Evolutionary conservation across 177 flowering plant species (phyloP).

Genomic region (Vitis hybrid): DNA sequence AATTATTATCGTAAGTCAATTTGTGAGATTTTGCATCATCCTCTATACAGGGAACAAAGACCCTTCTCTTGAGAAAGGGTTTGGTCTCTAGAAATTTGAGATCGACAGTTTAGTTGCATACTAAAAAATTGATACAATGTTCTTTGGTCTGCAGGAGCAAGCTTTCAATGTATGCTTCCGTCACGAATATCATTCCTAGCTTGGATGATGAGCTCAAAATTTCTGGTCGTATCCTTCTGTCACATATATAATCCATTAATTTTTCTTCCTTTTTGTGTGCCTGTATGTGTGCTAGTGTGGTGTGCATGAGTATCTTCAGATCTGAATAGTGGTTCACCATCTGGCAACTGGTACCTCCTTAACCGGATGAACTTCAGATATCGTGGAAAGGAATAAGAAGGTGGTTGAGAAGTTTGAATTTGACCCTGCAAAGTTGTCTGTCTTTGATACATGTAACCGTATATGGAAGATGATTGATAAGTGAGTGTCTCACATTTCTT

Average conservation of each 20-base stretch:
- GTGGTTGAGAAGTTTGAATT: constrained; percentile 57
- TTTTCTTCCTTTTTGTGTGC: background rate
- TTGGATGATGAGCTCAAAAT: constrained; percentile 40
- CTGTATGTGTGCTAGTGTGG: background rate
- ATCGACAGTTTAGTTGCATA: too few species aligned
- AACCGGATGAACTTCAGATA: constrained; percentile 35
- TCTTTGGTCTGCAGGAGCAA: constrained; percentile 53
- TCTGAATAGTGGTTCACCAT: background rate
- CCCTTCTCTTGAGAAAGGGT: too few species aligned
- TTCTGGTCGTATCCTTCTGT: constrained; percentile 82
- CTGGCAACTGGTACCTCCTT: constrained; percentile 21
- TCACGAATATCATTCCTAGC: constrained; percentile 69
- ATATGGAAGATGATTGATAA: constrained; percentile 67
- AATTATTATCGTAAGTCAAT: too few species aligned
- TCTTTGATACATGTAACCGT: constrained; percentile 48
- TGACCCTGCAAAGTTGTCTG: constrained; percentile 34
- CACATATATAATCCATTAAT: too few species aligned
- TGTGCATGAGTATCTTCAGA: background rate
- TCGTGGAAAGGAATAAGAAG: constrained; percentile 59
- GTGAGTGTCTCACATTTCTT: too few species aligned
- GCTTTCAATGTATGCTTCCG: constrained; percentile 86
- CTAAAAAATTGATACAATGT: background rate
- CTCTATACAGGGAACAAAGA: too few species aligned
- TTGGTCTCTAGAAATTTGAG: too few species aligned
- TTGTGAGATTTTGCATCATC: too few species aligned